Base-by-base conservation (phyloP, 1,284 basidiomycete genomes). In the Limonomyces culmigenus region DNA sequence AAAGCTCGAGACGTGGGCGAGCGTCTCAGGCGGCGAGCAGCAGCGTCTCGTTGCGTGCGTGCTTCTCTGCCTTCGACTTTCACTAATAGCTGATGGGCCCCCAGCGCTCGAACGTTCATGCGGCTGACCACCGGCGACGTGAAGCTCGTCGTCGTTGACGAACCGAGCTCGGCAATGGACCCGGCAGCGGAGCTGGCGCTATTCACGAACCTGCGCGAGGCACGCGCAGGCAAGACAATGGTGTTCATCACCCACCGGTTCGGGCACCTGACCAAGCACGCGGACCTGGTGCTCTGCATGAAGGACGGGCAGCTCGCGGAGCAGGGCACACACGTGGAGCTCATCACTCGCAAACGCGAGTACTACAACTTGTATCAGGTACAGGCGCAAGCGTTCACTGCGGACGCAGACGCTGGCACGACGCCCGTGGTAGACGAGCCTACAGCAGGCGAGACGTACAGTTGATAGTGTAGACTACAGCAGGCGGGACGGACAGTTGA, bases 41-140 rank as follows among this genome's bases (percentile, higher is more conserved):
- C 80, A 85, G 45, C 57, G 78, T 32, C 65, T 85, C 37, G 79
- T 80, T 6, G 58, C 84, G 75, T 80, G 48, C 44, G 67, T 5
- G 20, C 41, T 27, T 8, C n/a, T 27, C n/a, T 8, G 8, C 8
- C 8, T 8, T 27, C n/a, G n/a, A n/a, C n/a, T n/a, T n/a, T n/a
- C n/a, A n/a, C n/a, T n/a, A 27, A 27, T 27, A 27, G 23, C 23
- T 27, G n/a, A 27, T n/a, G n/a, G n/a, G n/a, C n/a, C n/a, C n/a
- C n/a, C n/a, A 27, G 79, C 36, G 73, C 80, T 13, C 63, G 81
- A 36, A 80, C 70, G 21, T 84, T 85, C 50, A 83, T 84, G 79
- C 67, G 75, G 74, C 3, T 57, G 63, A 5, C 62, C 65, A 3
- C 67, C 70, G 31, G 59, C 60, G 36, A 43, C 54, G 69, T 80